Evolutionary conservation across 441 rosid species (phyloP), one percentile per base, ranked within the genome.

Genomic region (Populus hybrid): DNA sequence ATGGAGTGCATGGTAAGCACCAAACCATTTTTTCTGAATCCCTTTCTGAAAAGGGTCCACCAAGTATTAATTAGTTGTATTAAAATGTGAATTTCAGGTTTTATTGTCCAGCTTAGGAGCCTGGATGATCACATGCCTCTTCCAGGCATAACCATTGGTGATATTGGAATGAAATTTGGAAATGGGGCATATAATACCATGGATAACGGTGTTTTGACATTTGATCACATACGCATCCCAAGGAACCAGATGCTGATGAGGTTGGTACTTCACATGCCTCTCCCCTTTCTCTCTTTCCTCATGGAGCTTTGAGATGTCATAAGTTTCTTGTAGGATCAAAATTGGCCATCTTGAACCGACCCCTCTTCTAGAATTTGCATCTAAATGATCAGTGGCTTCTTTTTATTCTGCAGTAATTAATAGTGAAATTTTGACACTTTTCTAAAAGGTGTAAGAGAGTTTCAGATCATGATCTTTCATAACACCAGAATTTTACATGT

Each of bases 111-210:
- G 89, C 92, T 95, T 30, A 90, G 99, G 66, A 89, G 92, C 87
- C 80, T 92, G 86, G 97, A 94, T 57, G 99, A 95, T 86, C 98
- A 94, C 86, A 88, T 84, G 82, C 98, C 99, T 85, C 97, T 95
- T 79, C 95, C 97, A 7, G 95, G 97, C 82, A 88, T 95, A 71
- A 91, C 91, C 18, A 79, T 92, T 77, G 98, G 98, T 70, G 99
- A 95, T 84, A 94, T 95, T 67, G 99, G 99, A 75, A 88, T 88
- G 79, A 95, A 95, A 80, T 90, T 95, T 78, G 99, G 99, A 57
- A 89, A 78, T 75, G 99, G 98, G 24, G 98, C 98, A 53, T 89
- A 91, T 80, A 95, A 94, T 83, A 83, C 88, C 81, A 90, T 94
- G 98, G 99, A 95, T 84, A 95, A 95, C 70, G 98, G 99, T 78